Percentiles rank a stretch among this genome's conserved stretches.
Conservation (phyloP, 306 rosid genomes). For the Benincasa hispida region DNA sequence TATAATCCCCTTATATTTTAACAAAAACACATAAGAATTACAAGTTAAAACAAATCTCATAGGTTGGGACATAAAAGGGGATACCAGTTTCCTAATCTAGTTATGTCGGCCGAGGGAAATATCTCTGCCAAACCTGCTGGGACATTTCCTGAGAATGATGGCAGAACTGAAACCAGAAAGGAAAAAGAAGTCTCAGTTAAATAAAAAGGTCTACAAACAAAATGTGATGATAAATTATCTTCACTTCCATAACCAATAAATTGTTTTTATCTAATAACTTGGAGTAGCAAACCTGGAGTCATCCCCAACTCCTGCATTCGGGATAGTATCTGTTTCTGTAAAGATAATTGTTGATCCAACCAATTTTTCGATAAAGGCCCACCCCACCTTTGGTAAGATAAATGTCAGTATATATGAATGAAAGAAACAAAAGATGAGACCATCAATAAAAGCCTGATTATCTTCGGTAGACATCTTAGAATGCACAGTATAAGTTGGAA, state of each 20-base stretch:
- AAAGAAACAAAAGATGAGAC: not conserved
- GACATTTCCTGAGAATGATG: conserved; percentile 92
- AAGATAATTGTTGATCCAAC: conserved; percentile 71
- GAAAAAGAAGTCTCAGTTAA: not conserved
- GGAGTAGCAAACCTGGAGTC: conserved; percentile 66
- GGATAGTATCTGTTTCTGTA: conserved; percentile 64
- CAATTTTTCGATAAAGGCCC: conserved; percentile 88
- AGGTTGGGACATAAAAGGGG: conserved; percentile 8
- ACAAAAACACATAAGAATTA: not conserved
- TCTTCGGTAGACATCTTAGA: not conserved
- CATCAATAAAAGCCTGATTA: not conserved
- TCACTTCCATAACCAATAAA: not conserved
- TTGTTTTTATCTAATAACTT: not conserved
- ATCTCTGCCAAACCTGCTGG: conserved; percentile 60
- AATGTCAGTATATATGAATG: conserved; percentile 6
- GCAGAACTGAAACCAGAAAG: conserved; percentile 51
- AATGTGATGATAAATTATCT: not conserved
- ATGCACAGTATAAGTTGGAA: not conserved
- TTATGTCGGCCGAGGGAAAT: conserved; percentile 74
- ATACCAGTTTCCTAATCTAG: conserved; percentile 93
- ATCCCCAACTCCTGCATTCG: conserved; percentile 90
- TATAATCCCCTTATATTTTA: not conserved
- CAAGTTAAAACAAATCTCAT: not conserved
- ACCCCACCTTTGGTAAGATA: conserved; percentile 66
- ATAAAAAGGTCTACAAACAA: not conserved